Percentiles rank a stretch among this genome's conserved stretches.
Conservation (phyloP, 2,329 filamentous ascomycete genomes). For the Aspergillus fumigatus region DNA sequence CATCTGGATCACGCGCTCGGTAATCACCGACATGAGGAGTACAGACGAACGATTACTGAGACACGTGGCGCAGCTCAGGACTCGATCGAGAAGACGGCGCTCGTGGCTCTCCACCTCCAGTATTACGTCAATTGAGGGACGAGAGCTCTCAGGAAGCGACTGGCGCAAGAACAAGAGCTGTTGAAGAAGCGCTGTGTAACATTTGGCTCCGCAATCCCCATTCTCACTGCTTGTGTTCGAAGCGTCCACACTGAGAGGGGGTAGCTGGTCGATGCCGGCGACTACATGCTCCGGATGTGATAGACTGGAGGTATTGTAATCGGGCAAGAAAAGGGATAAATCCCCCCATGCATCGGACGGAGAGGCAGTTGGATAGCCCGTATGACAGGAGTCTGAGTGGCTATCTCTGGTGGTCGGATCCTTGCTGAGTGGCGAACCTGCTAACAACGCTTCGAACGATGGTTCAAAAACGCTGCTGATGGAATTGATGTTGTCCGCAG, state of each 20-base stretch:
- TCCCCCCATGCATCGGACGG: background rate
- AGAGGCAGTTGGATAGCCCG: background rate
- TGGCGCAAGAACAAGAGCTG: constrained; percentile 5
- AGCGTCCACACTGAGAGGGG: background rate
- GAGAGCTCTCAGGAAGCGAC: constrained; percentile 1
- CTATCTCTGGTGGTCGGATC: background rate
- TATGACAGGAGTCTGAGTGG: background rate
- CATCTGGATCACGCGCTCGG: constrained; percentile 6
- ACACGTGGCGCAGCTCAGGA: constrained; percentile 1
- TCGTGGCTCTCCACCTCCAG: constrained; percentile 2
- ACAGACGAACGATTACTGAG: constrained; percentile 4
- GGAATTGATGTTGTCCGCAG: background rate
- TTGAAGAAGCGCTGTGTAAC: constrained; percentile 2
- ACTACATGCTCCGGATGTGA: background rate
- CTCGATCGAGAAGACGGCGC: background rate
- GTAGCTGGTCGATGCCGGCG: background rate
- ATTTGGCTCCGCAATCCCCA: constrained; percentile 4
- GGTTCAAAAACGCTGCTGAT: background rate
- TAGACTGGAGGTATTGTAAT: background rate
- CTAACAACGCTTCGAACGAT: constrained; percentile 2
- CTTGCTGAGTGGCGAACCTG: background rate
- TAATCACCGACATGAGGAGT: constrained; percentile 4
- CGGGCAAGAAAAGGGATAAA: constrained; percentile 1
- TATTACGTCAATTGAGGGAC: constrained; percentile 4
- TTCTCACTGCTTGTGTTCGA: constrained; percentile 1